phyloP scores from a whole-genome alignment of 768 basidiomycete genomes.

The Suillus hirtellus region DNA sequence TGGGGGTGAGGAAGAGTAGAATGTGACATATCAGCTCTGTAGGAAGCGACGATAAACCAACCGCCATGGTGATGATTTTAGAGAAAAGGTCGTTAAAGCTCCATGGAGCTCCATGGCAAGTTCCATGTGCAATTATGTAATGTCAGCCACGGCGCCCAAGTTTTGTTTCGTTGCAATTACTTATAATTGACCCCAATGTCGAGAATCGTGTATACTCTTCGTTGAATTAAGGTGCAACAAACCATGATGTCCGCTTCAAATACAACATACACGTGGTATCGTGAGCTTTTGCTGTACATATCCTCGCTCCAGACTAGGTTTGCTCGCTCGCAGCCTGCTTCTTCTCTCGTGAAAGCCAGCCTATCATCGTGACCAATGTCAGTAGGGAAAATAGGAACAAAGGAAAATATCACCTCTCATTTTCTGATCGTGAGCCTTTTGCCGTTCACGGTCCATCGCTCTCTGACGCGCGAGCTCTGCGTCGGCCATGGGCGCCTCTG shows the following conservation, averaged over 20 bases:
- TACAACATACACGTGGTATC: constrained; percentile 23
- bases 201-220: not conserved
- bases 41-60: not conserved
- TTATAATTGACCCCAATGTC: too few relatives aligned
- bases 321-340: constrained; percentile 15
- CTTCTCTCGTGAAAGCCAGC: constrained; percentile 36
- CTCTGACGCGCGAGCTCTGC: constrained; percentile 64
- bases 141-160: too few relatives aligned
- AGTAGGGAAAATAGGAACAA: not conserved
- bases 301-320: not conserved
- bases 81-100: not conserved
- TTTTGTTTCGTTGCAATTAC: too few relatives aligned
- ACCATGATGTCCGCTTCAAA: not conserved
- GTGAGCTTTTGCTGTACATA: not conserved
- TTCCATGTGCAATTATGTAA: too few relatives aligned
- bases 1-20: not conserved
- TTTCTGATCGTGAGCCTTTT: constrained; percentile 65
- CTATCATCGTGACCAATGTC: constrained; percentile 16
- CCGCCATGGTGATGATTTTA: not conserved
- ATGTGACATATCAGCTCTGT: not conserved
- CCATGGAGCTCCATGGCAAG: not conserved
- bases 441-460: constrained; percentile 64
- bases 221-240: not conserved
- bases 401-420: constrained; percentile 56
- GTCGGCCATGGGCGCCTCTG: constrained; percentile 61